A percentile compares a stretch with the other conserved stretches of the same genome.
phyloP scores from a whole-genome alignment of 1,284 basidiomycete species.

The Schizophyllum amplum region DNA sequence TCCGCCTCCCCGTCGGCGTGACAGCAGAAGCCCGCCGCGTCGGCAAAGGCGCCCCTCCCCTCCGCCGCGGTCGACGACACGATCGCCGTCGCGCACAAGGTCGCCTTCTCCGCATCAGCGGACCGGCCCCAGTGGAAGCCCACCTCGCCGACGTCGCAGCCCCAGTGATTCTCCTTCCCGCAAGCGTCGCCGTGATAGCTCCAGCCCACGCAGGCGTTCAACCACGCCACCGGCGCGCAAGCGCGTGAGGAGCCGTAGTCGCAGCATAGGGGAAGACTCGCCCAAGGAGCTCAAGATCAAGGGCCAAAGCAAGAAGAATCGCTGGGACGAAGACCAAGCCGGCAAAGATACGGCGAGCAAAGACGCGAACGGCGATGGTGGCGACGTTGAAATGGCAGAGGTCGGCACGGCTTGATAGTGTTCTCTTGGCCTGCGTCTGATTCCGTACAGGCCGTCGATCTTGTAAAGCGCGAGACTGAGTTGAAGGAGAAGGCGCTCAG shows the following conservation, averaged over 20 bases:
- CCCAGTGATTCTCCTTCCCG: conserved; percentile 18
- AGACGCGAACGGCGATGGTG: too few species aligned
- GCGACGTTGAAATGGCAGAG: conserved; percentile 12
- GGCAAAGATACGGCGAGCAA: neutral
- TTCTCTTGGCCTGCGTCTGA: conserved; percentile 5
- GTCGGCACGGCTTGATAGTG: conserved; percentile 15
- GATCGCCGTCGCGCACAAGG: conserved; percentile 2
- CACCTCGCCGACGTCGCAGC: conserved; percentile 16
- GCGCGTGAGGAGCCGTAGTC: conserved; percentile 15
- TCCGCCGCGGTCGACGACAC: neutral
- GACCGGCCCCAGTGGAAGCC: neutral
- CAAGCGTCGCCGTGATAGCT: neutral
- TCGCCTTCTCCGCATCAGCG: neutral
- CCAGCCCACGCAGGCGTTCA: neutral
- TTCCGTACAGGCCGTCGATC: conserved; percentile 23
- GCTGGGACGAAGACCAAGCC: conserved; percentile 33
- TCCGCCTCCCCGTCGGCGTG: too few species aligned
- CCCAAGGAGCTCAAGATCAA: conserved; percentile 57
- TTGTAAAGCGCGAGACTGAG: conserved; percentile 62
- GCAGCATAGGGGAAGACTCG: conserved; percentile 12
- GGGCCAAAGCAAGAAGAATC: conserved; percentile 53
- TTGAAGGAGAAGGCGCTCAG: conserved; percentile 70
- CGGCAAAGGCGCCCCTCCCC: neutral
- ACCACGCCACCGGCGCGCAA: conserved; percentile 9
- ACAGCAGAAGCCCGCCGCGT: too few species aligned